Evolutionary conservation across 2,329 filamentous ascomycete genomes (phyloP), one percentile per base, ranked within the genome.

Genomic region (Acephala macrosclerotiorum): DNA sequence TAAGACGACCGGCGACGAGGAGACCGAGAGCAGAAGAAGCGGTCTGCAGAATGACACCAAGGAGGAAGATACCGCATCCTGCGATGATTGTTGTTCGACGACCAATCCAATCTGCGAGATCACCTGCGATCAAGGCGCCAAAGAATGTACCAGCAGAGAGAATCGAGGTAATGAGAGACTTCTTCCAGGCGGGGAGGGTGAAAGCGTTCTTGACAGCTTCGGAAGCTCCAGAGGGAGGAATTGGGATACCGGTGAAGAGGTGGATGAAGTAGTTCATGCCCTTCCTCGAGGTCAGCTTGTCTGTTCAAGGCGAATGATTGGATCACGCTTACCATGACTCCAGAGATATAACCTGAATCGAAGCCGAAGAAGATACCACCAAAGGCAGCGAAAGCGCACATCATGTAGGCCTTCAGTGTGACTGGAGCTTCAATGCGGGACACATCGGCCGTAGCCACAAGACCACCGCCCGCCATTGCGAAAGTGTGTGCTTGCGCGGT

Each of bases 91-190:
- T 91, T 76, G 83, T 87, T 73, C 90, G 89, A 77, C 91, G 89
- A 72, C 92, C 92, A 64, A 92, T 42, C 88, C 78, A 85, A 77
- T 96, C 92, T 70, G 92, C 87, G 68, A 94, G 77, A 77, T 93
- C 91, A 83, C 92, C 92, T 65, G 90, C 91, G 68, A 93, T 87
- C 71, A 95, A 75, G 64, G 92, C 89, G 77, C 92, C 92, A 68
- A 94, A 91, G 84, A 95, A 94, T 71, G 91, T 94, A 79, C 91
- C 91, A 76, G 69, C 86, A 45, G 92, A 94, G 61, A 95, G 86
- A 72, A 64, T 64, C 16, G 91, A 94, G 75, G 89, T 89, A 76
- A 94, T 89, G 59, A 91, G 81, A 22, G 87, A 89, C 72, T 85
- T 82, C 58, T 81, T 80, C 64, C 76, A 79, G 11, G 83, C 80